Evolutionary conservation across 2,329 filamentous ascomycete species (phyloP).

Genomic region (Exophiala sideris): DNA sequence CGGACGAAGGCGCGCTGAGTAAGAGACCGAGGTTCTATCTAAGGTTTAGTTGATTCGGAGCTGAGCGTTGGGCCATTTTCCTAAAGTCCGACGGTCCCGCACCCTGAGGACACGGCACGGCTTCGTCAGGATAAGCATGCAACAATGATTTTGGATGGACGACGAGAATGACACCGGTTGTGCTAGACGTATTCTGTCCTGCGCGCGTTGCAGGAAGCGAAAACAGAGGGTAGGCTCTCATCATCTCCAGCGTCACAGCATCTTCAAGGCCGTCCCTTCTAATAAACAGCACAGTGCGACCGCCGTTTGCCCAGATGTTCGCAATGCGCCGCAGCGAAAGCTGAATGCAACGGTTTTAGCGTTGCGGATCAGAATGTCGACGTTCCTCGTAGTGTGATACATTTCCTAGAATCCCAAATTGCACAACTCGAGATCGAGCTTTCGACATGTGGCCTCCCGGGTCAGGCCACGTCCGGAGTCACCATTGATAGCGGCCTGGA

Average conservation of each 20-base stretch:
- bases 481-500: neutral
- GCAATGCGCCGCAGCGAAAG: conserved; percentile 2
- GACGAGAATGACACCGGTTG: conserved; percentile 20
- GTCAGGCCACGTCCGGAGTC: neutral
- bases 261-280: neutral
- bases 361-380: conserved; percentile 8
- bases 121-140: no score
- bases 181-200: conserved; percentile 20
- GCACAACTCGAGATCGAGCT: conserved; percentile 27
- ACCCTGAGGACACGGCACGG: no score
- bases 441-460: neutral
- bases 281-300: conserved; percentile 5
- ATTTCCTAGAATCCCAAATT: conserved; percentile 29
- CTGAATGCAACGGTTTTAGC: conserved; percentile 5
- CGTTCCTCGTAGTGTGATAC: conserved; percentile 30
- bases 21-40: no score
- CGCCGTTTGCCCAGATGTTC: conserved; percentile 8
- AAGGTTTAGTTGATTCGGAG: no score
- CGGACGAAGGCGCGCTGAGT: no score
- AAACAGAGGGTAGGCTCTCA: conserved; percentile 16
- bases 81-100: no score
- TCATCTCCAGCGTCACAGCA: neutral
- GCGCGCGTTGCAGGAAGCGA: conserved; percentile 17
- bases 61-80: no score
- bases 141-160: no score